These are phyloP conservation scores for Debaryomyces maramus DNA, from an alignment of 805 yeast species.

Conservation along the genomic window DNA sequence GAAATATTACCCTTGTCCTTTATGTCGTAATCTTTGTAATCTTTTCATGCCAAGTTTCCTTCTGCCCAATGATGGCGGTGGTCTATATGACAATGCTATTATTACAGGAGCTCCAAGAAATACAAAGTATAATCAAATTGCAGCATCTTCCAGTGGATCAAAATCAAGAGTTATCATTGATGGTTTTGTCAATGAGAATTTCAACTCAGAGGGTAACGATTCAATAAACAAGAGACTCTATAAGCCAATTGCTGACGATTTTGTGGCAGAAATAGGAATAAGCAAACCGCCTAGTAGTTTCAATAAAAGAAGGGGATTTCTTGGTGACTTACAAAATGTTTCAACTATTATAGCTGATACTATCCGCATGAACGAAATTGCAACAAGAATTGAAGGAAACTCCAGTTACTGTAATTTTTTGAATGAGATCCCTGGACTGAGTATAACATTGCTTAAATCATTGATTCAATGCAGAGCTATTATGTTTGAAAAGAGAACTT, in stretches of 20 bases:
- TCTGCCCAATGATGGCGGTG: slow-evolving; percentile 23
- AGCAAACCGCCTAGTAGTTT: slow-evolving; percentile 9
- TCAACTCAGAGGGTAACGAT: slow-evolving; percentile 12
- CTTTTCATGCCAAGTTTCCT: slow-evolving; percentile 46
- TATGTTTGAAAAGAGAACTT: slow-evolving; percentile 13
- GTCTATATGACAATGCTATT: slow-evolving; percentile 8
- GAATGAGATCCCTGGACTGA: slow-evolving; percentile 24
- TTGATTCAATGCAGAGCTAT: slow-evolving; percentile 43
- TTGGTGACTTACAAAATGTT: slow-evolving; percentile 18
- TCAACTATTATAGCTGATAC: slow-evolving; percentile 45
- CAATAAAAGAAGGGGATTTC: slow-evolving; percentile 16
- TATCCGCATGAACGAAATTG: slow-evolving; percentile 57
- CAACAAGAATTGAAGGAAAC: slow-evolving; percentile 50
- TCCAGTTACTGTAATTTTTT: slow-evolving; percentile 24
- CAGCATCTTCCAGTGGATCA: slow-evolving; percentile 21
- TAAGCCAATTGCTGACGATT: slow-evolving; percentile 16
- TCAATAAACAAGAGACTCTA: slow-evolving; percentile 4
- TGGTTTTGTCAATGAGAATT: slow-evolving; percentile 25
- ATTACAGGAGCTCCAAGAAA: slow-evolving; percentile 10
- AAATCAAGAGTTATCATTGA: slow-evolving; percentile 28
- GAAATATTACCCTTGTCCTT: slow-evolving; percentile 45
- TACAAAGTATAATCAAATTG: slow-evolving; percentile 22
- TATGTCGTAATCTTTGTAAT: slow-evolving; percentile 49
- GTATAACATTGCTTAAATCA: slow-evolving; percentile 37
- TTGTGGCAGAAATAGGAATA: slow-evolving; percentile 12